These are phyloP conservation scores for Stenogyne calaminthoides DNA, from an alignment of 305 asterid genomes.

Conservation along the genomic window DNA sequence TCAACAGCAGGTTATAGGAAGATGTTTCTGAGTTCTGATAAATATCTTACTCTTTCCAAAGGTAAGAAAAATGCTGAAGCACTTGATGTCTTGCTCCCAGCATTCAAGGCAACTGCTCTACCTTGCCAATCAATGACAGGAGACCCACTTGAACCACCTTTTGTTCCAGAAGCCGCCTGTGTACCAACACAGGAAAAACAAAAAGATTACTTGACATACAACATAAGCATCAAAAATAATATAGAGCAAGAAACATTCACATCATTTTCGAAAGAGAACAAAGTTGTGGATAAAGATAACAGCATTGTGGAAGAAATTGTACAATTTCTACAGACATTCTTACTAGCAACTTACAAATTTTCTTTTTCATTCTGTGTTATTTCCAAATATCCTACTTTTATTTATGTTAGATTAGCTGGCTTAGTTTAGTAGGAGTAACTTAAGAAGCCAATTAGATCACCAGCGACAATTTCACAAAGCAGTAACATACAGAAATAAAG, in stretches of 20 bases:
- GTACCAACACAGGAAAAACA: conserved; percentile 21
- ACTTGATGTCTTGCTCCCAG: conserved; percentile 97
- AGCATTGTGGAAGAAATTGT: background rate
- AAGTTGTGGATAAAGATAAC: background rate
- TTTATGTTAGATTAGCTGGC: background rate
- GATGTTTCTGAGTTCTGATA: no score
- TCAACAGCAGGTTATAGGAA: no score
- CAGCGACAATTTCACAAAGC: conserved; percentile 5
- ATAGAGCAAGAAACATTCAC: conserved; percentile 21
- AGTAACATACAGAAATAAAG: background rate
- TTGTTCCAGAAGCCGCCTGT: conserved; percentile 99
- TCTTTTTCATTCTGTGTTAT: conserved; percentile 1
- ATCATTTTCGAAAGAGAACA: conserved; percentile 16
- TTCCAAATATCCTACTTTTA: background rate
- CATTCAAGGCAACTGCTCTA: conserved; percentile 98
- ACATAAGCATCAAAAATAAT: conserved; percentile 22
- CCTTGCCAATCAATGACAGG: conserved; percentile 99
- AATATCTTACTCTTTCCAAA: conserved; percentile 92
- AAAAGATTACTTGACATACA: conserved; percentile 11
- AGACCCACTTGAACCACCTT: conserved; percentile 99
- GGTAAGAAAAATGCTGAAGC: conserved; percentile 99
- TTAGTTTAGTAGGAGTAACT: background rate
- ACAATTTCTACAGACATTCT: background rate
- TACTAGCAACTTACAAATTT: background rate
- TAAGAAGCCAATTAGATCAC: conserved; percentile 21